Percentiles rank a stretch among this genome's conserved stretches.
Conservation (phyloP, 352 stramenopile genomes). For the Globisporangium rhizosaccharum region DNA sequence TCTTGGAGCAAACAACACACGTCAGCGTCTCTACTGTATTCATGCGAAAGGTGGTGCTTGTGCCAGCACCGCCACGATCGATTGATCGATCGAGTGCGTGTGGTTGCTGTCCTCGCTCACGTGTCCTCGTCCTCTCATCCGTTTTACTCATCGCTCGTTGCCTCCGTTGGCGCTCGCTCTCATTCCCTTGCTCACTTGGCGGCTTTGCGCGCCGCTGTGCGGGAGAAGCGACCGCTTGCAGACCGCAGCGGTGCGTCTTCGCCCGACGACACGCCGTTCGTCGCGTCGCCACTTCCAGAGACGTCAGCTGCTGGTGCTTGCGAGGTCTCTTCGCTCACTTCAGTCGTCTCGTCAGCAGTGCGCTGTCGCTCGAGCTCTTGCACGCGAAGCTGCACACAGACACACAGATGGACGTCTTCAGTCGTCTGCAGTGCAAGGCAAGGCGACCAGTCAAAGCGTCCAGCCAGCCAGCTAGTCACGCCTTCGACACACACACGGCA, state of each 20-base stretch:
- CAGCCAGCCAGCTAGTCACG: neutral
- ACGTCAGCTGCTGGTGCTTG: neutral
- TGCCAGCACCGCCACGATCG: no score
- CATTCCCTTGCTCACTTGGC: slow-evolving; percentile 4
- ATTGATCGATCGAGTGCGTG: no score
- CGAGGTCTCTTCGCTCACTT: neutral
- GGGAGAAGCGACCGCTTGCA: slow-evolving; percentile 5
- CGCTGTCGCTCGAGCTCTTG: slow-evolving; percentile 27
- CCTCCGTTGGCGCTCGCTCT: neutral
- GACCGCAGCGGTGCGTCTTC: slow-evolving; percentile 1
- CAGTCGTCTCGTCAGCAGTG: neutral
- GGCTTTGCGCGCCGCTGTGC: slow-evolving; percentile 3
- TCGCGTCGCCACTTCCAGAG: neutral
- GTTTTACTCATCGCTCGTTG: neutral
- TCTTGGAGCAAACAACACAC: slow-evolving; percentile 1
- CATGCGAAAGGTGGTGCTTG: slow-evolving; percentile 2
- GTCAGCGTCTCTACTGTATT: slow-evolving; percentile 8
- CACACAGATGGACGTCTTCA: neutral
- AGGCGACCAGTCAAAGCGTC: neutral
- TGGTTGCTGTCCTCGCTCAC: no score
- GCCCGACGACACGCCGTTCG: neutral
- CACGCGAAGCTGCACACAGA: slow-evolving; percentile 18
- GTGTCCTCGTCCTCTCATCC: no score
- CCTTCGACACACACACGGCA: neutral
- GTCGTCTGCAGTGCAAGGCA: neutral